phyloP scores from a whole-genome alignment of 495 filamentous ascomycete genomes.

The Massariosphaeria phaeospora region DNA sequence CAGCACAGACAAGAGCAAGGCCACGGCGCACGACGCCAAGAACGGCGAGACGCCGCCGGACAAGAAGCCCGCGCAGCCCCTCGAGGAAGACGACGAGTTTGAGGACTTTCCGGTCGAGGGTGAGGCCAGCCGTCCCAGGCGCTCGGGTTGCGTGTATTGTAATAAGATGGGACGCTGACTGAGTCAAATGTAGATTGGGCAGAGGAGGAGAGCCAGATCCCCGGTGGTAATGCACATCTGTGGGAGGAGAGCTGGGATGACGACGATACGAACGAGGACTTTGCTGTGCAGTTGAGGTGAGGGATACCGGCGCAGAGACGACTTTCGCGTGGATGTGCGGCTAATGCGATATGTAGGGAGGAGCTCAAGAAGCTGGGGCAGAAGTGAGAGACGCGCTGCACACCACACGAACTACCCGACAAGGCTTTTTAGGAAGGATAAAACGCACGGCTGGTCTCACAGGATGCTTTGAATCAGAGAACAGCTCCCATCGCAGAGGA shows the following conservation, averaged over 20 bases:
- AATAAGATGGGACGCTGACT: conserved; percentile 19
- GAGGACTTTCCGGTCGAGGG: conserved; percentile 98
- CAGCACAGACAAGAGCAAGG: conserved; percentile 33
- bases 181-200: conserved; percentile 63
- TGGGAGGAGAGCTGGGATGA: conserved; percentile 99
- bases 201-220: conserved; percentile 77
- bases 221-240: conserved; percentile 67
- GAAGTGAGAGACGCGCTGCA: conserved; percentile 47
- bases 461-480: background rate
- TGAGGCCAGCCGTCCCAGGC: no score
- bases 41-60: conserved; percentile 41
- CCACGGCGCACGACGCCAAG: conserved; percentile 33
- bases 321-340: conserved; percentile 1
- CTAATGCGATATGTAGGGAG: conserved; percentile 54
- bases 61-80: conserved; percentile 58
- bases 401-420: background rate
- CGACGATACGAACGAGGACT: conserved; percentile 94
- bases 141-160: background rate
- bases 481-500: background rate
- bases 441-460: background rate
- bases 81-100: conserved; percentile 98
- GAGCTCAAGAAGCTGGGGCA: conserved; percentile 92
- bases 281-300: conserved; percentile 91
- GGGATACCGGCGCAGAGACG: conserved; percentile 29
- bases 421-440: background rate